Conservation (phyloP, 2,329 filamentous ascomycete species). For the Akanthomyces dipterigenus region DNA sequence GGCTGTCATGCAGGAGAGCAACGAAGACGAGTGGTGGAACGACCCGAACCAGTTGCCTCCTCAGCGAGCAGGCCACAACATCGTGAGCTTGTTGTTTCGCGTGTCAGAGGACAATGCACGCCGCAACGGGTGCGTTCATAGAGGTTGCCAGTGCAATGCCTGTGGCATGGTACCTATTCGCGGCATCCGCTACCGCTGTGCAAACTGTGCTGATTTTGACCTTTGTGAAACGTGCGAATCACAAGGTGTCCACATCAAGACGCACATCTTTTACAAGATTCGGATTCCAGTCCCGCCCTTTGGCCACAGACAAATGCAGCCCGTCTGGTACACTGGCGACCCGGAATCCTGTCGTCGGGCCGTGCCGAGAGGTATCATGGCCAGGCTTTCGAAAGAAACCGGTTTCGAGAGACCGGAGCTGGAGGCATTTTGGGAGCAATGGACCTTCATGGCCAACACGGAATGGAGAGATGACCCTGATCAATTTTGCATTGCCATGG, state of each 20-base stretch:
- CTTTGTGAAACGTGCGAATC: slow-evolving; percentile 91
- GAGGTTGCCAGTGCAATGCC: slow-evolving; percentile 85
- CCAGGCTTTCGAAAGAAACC: slow-evolving; percentile 63
- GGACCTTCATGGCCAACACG: slow-evolving; percentile 84
- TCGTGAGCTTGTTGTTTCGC: slow-evolving; percentile 79
- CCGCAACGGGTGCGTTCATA: slow-evolving; percentile 82
- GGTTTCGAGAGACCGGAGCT: slow-evolving; percentile 80
- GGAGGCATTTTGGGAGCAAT: slow-evolving; percentile 94
- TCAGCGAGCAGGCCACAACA: slow-evolving; percentile 62
- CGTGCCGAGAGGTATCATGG: slow-evolving; percentile 61
- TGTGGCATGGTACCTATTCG: slow-evolving; percentile 85
- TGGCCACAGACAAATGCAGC: slow-evolving; percentile 70
- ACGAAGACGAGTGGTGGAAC: slow-evolving; percentile 47
- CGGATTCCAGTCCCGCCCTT: slow-evolving; percentile 82
- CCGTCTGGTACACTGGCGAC: slow-evolving; percentile 83
- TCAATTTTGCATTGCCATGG: slow-evolving; percentile 73
- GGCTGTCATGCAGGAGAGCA: slow-evolving; percentile 30
- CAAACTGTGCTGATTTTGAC: slow-evolving; percentile 94
- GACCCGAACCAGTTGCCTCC: slow-evolving; percentile 34
- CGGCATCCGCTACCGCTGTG: slow-evolving; percentile 86
- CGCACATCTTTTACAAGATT: slow-evolving; percentile 95
- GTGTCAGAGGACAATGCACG: slow-evolving; percentile 91
- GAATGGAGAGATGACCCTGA: slow-evolving; percentile 79
- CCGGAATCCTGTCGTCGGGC: slow-evolving; percentile 62
- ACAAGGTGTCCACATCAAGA: slow-evolving; percentile 70